Evolutionary conservation across 2,329 filamentous ascomycete genomes (phyloP), one percentile per base, ranked within the genome.

Genomic region (Colletotrichum scovillei): DNA sequence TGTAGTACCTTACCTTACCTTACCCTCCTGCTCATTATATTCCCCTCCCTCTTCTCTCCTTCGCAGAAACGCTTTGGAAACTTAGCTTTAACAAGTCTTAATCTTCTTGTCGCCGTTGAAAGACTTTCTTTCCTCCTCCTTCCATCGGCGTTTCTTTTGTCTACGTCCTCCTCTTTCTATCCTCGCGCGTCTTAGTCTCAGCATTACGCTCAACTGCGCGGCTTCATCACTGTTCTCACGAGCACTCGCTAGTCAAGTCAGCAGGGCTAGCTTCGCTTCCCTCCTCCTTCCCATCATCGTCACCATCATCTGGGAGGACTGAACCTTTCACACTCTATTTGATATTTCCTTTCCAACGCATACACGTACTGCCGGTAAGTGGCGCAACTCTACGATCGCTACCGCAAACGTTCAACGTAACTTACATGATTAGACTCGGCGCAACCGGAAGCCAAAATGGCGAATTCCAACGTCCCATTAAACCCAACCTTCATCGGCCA

Each of bases 401-500:
- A 26, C 32, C 32, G 58, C 19, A 32, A 73, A 73, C 66, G 65
- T 58, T 69, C 14, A 64, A 56, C 30, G 53, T 69, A 73, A 69
- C 70, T 73, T 64, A 69, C 59, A 69, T 53, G 24, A 52, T 38
- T 69, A 73, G 70, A 69, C 70, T 73, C 58, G 66, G 69, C 70
- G 70, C 59, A 55, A 57, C 52, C 70, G 70, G 70, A 65, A 60
- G 65, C 60, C 67, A 73, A 65, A 62, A 73, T 73, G 71, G 60
- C 65, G 35, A 75, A 74, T 73, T 83, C 88, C 64, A 79, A 83
- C 59, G 86, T 68, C 56, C 80, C 82, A 22, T 83, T 94, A 77
- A 84, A 87, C 75, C 91, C 92, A 35, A 94, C 92, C 28, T 94
- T 89, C 81, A 83, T 84, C n/a, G 93, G 93, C 11, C 90, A 91